A percentile compares a stretch with the other conserved stretches of the same genome.
These are phyloP conservation scores for Xylariaceae sp. DNA, from an alignment of 2,329 filamentous ascomycete species.

Conservation along the genomic window DNA sequence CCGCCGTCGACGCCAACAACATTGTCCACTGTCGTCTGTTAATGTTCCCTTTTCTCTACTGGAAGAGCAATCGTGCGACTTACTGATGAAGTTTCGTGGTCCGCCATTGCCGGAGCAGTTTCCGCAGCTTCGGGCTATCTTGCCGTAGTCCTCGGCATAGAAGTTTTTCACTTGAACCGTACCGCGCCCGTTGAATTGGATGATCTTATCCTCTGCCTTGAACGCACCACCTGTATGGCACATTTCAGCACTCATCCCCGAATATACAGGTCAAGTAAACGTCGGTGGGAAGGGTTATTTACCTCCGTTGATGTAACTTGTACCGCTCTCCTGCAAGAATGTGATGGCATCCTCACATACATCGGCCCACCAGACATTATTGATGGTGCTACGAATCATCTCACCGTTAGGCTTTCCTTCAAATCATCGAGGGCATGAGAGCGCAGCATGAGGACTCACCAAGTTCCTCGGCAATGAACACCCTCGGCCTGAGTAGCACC, in stretches of 20 bases:
- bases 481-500: slow-evolving; percentile 42
- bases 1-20: slow-evolving; percentile 38
- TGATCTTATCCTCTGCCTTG: slow-evolving; percentile 37
- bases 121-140: slow-evolving; percentile 46
- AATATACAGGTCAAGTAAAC: too few species aligned
- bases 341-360: slow-evolving; percentile 37
- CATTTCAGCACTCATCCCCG: background rate
- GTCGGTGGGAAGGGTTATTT: background rate
- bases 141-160: slow-evolving; percentile 41
- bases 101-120: slow-evolving; percentile 41
- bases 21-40: slow-evolving; percentile 32
- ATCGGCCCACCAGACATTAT: slow-evolving; percentile 33
- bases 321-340: slow-evolving; percentile 37
- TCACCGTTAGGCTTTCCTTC: background rate
- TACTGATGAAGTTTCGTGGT: slow-evolving; percentile 37
- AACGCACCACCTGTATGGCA: slow-evolving; percentile 33
- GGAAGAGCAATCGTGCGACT: background rate
- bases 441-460: slow-evolving; percentile 1
- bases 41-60: background rate
- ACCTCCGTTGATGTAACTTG: slow-evolving; percentile 39
- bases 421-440: background rate
- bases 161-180: slow-evolving; percentile 38
- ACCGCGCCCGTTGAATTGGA: slow-evolving; percentile 40
- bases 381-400: slow-evolving; percentile 8
- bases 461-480: slow-evolving; percentile 40